These are phyloP conservation scores for Rhododendron griersonianum DNA, from an alignment of 148 eudicot genomes.

Conservation along the genomic window DNA sequence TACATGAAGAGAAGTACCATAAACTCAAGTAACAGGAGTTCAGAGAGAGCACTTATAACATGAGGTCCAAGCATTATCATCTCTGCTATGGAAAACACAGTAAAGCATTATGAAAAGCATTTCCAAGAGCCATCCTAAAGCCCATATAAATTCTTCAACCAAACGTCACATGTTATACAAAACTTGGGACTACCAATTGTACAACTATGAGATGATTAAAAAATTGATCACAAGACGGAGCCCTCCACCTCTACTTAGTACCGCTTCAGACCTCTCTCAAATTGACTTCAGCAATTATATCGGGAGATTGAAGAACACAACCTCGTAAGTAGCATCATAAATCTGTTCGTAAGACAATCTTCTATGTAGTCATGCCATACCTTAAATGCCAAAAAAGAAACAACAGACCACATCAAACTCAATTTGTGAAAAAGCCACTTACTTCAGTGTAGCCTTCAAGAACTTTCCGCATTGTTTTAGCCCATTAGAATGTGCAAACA, in stretches of 20 bases:
- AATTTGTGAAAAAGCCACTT: conserved; percentile 35
- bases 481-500: conserved; percentile 49
- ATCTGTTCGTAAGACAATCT: neutral
- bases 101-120: neutral
- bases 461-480: conserved; percentile 46
- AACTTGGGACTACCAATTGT: neutral
- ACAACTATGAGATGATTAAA: conserved; percentile 19
- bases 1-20: neutral
- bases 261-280: neutral
- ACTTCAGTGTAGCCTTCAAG: conserved; percentile 36
- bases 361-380: conserved; percentile 14
- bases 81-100: neutral
- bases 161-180: neutral
- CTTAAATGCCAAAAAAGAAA: conserved; percentile 23
- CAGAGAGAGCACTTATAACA: neutral
- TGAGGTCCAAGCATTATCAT: neutral
- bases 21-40: neutral
- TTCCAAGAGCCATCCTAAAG: neutral
- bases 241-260: neutral
- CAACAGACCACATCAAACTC: conserved; percentile 39
- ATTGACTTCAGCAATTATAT: neutral
- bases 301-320: neutral
- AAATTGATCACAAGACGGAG: neutral
- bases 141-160: neutral
- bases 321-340: neutral